These are phyloP conservation scores for Rhododendron vialii DNA, from an alignment of 148 eudicot species.

Conservation along the genomic window DNA sequence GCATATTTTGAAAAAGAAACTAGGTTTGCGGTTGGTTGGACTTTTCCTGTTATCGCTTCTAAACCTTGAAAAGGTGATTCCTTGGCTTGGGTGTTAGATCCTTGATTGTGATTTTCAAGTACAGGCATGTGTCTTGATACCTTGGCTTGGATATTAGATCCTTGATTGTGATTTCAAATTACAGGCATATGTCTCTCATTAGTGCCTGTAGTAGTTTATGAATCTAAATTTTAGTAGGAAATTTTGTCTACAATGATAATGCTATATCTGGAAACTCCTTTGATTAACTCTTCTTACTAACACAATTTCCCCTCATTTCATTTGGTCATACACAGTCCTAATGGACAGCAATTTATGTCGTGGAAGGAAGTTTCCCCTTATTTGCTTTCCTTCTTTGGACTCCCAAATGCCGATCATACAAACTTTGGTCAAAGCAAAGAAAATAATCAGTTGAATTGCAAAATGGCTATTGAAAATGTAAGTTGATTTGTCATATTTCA, in stretches of 20 bases:
- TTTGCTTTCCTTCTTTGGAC: slow-evolving; percentile 63
- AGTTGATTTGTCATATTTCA: slow-evolving; percentile 25
- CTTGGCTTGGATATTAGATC: not conserved
- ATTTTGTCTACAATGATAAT: not conserved
- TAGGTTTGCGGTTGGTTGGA: not conserved
- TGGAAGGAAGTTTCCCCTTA: slow-evolving; percentile 91
- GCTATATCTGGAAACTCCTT: not conserved
- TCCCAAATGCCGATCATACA: slow-evolving; percentile 33
- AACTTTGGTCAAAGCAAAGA: slow-evolving; percentile 22
- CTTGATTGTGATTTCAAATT: not conserved
- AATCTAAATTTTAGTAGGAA: not conserved
- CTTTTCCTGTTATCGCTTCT: not conserved
- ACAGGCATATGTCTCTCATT: not conserved
- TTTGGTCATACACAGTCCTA: slow-evolving; percentile 58
- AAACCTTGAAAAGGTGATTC: slow-evolving; percentile 1
- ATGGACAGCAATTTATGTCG: slow-evolving; percentile 68
- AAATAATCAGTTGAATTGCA: slow-evolving; percentile 19
- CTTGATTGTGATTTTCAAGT: not conserved
- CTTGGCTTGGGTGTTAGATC: not conserved
- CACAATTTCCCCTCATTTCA: slow-evolving; percentile 9
- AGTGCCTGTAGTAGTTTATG: not conserved
- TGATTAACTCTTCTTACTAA: slow-evolving; percentile 19
- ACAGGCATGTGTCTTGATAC: not conserved
- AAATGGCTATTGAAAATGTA: slow-evolving; percentile 40
- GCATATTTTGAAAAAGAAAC: not conserved